Conservation (phyloP, 208 protist species). For the Acanthamoeba royreba region DNA sequence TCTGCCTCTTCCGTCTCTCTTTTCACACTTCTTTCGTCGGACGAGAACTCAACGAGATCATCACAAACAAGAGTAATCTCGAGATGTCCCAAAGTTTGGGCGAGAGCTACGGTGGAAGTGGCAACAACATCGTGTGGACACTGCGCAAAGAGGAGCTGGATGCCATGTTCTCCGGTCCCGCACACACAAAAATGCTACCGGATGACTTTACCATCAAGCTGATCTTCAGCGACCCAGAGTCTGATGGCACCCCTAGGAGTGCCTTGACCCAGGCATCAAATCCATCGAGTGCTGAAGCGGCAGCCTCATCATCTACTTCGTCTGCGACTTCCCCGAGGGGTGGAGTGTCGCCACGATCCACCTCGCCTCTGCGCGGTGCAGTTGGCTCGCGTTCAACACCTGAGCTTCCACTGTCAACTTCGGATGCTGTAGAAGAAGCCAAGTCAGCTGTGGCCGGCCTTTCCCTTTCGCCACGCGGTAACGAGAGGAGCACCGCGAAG, state of each 20-base stretch:
- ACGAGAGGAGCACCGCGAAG: too few relatives aligned
- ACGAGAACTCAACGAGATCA: slow-evolving; percentile 14
- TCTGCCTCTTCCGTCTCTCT: not conserved
- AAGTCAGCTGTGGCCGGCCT: not conserved
- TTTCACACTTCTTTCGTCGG: slow-evolving; percentile 20
- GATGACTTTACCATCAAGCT: slow-evolving; percentile 13
- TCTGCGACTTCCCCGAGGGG: not conserved
- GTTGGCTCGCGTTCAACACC: not conserved
- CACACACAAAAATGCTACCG: slow-evolving; percentile 2
- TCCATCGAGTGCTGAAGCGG: not conserved
- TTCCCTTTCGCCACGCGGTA: not conserved
- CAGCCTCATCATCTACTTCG: not conserved
- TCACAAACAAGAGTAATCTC: not conserved
- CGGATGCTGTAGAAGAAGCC: not conserved
- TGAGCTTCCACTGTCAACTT: not conserved
- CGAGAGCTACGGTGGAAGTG: not conserved
- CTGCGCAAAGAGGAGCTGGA: slow-evolving; percentile 30
- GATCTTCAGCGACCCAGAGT: not conserved
- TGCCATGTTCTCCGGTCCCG: slow-evolving; percentile 25
- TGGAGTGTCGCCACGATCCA: not conserved
- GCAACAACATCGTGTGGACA: not conserved
- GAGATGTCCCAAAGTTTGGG: not conserved
- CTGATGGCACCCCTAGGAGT: not conserved
- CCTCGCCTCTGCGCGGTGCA: not conserved
- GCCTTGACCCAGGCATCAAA: too few relatives aligned